phyloP scores from a whole-genome alignment of 306 rosid species.

The Dicorynia guianensis region DNA sequence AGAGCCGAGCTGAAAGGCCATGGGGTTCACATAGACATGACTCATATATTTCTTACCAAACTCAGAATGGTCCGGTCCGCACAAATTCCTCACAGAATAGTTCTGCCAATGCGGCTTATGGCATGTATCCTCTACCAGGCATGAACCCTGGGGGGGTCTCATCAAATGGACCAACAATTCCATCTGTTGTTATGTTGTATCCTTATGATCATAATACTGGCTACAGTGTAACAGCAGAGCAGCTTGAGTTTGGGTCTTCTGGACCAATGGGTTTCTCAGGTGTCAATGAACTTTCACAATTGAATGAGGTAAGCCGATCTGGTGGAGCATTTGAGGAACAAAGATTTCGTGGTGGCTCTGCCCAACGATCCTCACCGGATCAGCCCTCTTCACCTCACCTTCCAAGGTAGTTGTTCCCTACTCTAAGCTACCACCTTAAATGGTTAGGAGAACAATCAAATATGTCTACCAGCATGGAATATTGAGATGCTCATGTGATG shows the following conservation, averaged over 20 bases:
- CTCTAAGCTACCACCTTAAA: neutral
- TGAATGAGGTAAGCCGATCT: slow-evolving; percentile 64
- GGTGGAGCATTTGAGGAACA: slow-evolving; percentile 77
- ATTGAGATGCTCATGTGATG: neutral
- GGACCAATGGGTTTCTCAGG: slow-evolving; percentile 82
- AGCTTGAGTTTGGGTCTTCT: slow-evolving; percentile 88
- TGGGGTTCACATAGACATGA: slow-evolving; percentile 88
- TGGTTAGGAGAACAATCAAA: neutral
- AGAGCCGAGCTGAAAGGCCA: slow-evolving; percentile 77
- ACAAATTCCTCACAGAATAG: slow-evolving; percentile 60
- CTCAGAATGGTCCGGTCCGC: slow-evolving; percentile 84
- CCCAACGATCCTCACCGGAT: slow-evolving; percentile 78
- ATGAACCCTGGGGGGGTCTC: slow-evolving; percentile 74
- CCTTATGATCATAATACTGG: slow-evolving; percentile 76
- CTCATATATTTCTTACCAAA: slow-evolving; percentile 55
- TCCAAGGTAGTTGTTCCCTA: slow-evolving; percentile 62
- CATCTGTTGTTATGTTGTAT: slow-evolving; percentile 87
- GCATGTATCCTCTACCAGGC: slow-evolving; percentile 77
- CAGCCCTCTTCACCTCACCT: slow-evolving; percentile 87
- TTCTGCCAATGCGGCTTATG: slow-evolving; percentile 71
- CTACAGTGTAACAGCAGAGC: slow-evolving; percentile 68
- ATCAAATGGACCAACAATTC: slow-evolving; percentile 79
- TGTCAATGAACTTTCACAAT: slow-evolving; percentile 65
- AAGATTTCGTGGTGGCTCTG: slow-evolving; percentile 71
- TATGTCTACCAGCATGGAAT: neutral